Base-by-base conservation (phyloP, 2,329 filamentous ascomycete genomes). In the Tolypocladium pustulatum region DNA sequence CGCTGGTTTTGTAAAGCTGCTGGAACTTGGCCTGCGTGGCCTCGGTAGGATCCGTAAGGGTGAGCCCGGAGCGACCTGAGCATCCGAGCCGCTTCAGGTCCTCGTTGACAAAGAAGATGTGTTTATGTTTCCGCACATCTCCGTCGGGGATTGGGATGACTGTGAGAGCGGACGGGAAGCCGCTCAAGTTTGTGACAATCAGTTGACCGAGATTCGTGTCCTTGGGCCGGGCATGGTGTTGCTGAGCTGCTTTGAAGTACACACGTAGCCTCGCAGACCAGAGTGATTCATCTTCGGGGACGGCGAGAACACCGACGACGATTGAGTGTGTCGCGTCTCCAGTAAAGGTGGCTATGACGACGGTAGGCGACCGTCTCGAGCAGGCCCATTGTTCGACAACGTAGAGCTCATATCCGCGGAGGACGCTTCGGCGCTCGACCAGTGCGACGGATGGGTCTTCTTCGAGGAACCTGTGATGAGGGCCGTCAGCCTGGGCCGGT, bases 361-460 rank as follows among this genome's bases (percentile, higher is more conserved):
- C 89, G 20, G 93, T 97, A 0, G 93, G 93, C 62, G 95, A 91
- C 59, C 86, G 82, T 57, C 94, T 85, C 15, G 93, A 97, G 73
- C 92, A 97, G 7, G 91, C 91, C 94, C 94, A 99, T 78, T 99
- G 94, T 72, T 97, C 94, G 63, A 97, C 91, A 20, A 97, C 76
- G 72, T 97, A 97, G 61, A 93, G 80, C 72, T 97, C 92, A 73
- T 97, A 97, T 64, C 93, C 93, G 61, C 83, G 76, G 7, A 99
- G 80, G 55, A 82, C 77, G 55, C 81, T 80, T 58, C 85, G 84
- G 57, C 88, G 86, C 65, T 92, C 84, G 63, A 96, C 78, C 9
- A 96, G 85, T 3, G 79, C 80, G 4, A 91, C 91, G 6, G 82
- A 84, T 1, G 85, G 78, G 63, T 97, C 94, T 69, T 95, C 89